phyloP scores from a whole-genome alignment of 441 rosid genomes.

The Populus hybrid region DNA sequence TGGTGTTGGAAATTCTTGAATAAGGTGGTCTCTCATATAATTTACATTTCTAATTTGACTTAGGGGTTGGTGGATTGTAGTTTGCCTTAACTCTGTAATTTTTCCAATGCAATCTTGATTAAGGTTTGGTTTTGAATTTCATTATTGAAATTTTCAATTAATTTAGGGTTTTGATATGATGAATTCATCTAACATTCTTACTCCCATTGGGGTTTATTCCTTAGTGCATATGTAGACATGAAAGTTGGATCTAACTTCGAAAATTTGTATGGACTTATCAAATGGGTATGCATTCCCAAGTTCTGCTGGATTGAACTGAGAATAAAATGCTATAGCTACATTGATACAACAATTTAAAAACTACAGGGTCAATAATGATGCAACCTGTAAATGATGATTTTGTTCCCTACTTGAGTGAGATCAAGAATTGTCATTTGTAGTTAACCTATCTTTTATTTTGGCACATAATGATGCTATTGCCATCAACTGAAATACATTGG shows the following conservation, averaged over 20 bases:
- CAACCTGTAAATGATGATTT: too few relatives aligned
- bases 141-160: not conserved
- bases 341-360: too few relatives aligned
- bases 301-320: too few relatives aligned
- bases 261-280: not conserved
- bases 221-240: not conserved
- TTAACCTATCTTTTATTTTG: too few relatives aligned
- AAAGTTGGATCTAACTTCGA: not conserved
- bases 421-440: too few relatives aligned
- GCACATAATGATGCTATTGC: not conserved
- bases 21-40: not conserved
- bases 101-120: not conserved
- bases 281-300: too few relatives aligned
- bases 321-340: too few relatives aligned
- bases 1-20: not conserved
- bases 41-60: not conserved
- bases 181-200: not conserved
- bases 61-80: not conserved
- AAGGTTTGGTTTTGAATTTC: not conserved
- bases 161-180: not conserved
- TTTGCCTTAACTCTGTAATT: not conserved
- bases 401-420: too few relatives aligned
- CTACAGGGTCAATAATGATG: too few relatives aligned
- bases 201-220: not conserved
- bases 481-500: not conserved